phyloP scores from a whole-genome alignment of 2,329 filamentous ascomycete species.

The Calonectria ilicicola region DNA sequence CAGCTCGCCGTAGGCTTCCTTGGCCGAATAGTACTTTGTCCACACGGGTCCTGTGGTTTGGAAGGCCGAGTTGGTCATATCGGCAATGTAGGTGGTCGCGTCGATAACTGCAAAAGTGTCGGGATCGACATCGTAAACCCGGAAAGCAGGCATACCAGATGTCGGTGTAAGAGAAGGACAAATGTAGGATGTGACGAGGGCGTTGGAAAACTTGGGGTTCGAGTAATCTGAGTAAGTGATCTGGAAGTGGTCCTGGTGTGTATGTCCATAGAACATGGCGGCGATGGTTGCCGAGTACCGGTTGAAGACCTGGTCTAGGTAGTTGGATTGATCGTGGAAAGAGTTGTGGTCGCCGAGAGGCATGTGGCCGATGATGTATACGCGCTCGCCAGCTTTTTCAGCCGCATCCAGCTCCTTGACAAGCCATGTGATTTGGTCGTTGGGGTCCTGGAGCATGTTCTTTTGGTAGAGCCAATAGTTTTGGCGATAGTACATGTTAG shows the following conservation, averaged over 20 bases:
- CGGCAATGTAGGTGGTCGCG: conserved; percentile 64
- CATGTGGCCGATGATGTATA: conserved; percentile 70
- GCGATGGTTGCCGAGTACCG: conserved; percentile 66
- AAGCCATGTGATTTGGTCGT: conserved; percentile 65
- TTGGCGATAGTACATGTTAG: conserved; percentile 69
- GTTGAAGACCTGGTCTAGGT: conserved; percentile 65
- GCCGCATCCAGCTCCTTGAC: conserved; percentile 64
- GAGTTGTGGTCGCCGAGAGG: conserved; percentile 62
- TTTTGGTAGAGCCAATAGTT: conserved; percentile 69
- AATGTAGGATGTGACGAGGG: conserved; percentile 65
- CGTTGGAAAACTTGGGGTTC: conserved; percentile 54
- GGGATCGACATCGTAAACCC: conserved; percentile 69
- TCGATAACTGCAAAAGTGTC: conserved; percentile 68
- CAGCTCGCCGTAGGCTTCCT: conserved; percentile 62
- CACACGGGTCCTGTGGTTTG: conserved; percentile 61
- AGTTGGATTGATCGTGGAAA: conserved; percentile 64
- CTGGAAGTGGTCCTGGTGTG: conserved; percentile 68
- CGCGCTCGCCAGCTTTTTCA: conserved; percentile 63
- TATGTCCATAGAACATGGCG: conserved; percentile 69
- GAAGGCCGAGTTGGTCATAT: conserved; percentile 59
- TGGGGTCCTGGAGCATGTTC: conserved; percentile 62
- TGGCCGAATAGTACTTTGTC: conserved; percentile 68
- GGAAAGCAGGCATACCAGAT: conserved; percentile 67
- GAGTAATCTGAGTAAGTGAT: conserved; percentile 64
- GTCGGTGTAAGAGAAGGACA: conserved; percentile 66